Evolutionary conservation across 129 eudicot genomes (phyloP).

Genomic region (Saposhnikovia divaricata): DNA sequence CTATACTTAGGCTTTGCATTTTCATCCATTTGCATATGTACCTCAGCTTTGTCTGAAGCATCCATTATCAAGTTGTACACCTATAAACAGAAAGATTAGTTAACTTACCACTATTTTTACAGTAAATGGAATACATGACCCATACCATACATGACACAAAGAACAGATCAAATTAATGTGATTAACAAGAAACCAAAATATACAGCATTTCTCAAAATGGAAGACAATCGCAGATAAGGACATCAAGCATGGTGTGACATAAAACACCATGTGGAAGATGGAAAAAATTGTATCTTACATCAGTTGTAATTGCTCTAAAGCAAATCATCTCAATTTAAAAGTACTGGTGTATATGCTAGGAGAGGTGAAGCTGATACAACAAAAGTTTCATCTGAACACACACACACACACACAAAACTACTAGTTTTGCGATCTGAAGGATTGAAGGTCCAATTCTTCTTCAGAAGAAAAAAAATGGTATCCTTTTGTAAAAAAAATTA

Average conservation of each 20-base stretch:
- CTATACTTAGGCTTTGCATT: constrained; percentile 21
- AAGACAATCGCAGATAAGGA: not conserved
- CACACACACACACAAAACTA: not conserved
- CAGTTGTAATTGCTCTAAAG: not conserved
- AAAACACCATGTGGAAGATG: not conserved
- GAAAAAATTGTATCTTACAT: not conserved
- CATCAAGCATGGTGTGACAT: not conserved
- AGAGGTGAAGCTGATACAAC: not conserved
- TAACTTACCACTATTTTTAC: not conserved
- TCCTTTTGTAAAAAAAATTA: not conserved
- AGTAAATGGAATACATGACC: not conserved
- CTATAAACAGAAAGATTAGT: constrained; percentile 22
- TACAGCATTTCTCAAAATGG: not conserved
- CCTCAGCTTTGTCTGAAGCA: constrained; percentile 43
- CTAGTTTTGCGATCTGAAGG: not conserved
- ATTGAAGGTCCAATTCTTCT: not conserved
- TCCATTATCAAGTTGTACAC: constrained; percentile 41
- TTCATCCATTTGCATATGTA: constrained; percentile 30
- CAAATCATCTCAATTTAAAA: not conserved
- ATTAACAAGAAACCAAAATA: not conserved
- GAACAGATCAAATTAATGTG: not conserved
- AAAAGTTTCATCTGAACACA: not conserved
- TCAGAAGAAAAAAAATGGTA: not conserved
- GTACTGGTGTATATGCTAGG: not conserved
- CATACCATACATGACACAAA: not conserved